phyloP scores from a whole-genome alignment of 495 filamentous ascomycete species.

The Penicillium bovifimosum region DNA sequence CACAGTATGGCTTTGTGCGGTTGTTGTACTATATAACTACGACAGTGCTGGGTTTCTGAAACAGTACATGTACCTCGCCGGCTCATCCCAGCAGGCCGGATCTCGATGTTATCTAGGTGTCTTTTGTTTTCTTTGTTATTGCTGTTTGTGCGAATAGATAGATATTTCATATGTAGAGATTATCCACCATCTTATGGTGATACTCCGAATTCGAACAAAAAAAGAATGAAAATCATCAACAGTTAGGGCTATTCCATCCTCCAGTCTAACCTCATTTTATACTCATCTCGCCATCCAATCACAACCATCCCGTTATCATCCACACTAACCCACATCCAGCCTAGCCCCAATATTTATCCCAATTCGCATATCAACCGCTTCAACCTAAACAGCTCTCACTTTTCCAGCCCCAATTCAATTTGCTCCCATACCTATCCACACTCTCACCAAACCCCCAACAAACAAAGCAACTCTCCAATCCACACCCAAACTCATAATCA shows the following conservation, averaged over 20 bases:
- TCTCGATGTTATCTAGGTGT: conserved; percentile 5
- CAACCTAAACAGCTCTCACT: not conserved
- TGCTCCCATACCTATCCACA: not conserved
- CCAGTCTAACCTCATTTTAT: not conserved
- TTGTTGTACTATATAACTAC: conserved; percentile 9
- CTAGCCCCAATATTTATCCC: conserved; percentile 1
- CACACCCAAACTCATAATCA: not conserved
- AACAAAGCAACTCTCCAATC: not conserved
- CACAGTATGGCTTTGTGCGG: not conserved
- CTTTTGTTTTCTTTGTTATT: not conserved
- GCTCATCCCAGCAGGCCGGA: not conserved
- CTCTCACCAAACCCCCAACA: not conserved
- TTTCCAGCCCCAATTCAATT: not conserved
- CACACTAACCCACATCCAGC: not conserved
- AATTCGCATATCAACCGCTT: not conserved
- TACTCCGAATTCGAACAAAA: not conserved
- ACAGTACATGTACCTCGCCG: conserved; percentile 1
- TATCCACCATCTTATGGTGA: not conserved
- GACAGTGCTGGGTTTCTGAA: conserved; percentile 6
- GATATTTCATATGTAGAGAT: conserved; percentile 1
- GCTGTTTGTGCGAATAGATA: conserved; percentile 3
- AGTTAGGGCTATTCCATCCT: not conserved
- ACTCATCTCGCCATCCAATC: conserved; percentile 2
- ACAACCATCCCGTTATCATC: not conserved
- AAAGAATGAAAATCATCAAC: not conserved